Percentiles rank a stretch among this genome's conserved stretches.
phyloP scores from a whole-genome alignment of 208 protist genomes.

The Acanthamoeba triangularis region DNA sequence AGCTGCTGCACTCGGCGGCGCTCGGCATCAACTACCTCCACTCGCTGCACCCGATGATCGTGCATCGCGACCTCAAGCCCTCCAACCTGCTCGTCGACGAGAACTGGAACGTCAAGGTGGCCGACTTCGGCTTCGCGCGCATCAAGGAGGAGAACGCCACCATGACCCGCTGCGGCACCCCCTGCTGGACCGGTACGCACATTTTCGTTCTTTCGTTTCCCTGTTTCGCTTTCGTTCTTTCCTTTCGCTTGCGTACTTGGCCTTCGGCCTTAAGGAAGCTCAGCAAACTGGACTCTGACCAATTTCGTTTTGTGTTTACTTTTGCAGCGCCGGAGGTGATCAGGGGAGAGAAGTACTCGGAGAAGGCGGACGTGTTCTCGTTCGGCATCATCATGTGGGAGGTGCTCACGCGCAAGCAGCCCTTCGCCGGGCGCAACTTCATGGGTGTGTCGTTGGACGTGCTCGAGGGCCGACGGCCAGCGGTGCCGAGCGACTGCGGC shows the following conservation, averaged over 20 bases:
- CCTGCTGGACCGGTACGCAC: slow-evolving; percentile 28
- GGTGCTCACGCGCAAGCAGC: slow-evolving; percentile 32
- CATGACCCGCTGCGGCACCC: slow-evolving; percentile 58
- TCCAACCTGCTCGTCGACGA: slow-evolving; percentile 42
- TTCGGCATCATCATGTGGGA: slow-evolving; percentile 69
- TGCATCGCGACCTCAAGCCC: slow-evolving; percentile 17
- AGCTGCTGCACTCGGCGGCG: not conserved
- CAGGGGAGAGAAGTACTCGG: slow-evolving; percentile 19
- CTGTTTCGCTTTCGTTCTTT: not conserved
- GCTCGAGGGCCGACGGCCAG: slow-evolving; percentile 24
- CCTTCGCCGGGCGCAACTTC: slow-evolving; percentile 27
- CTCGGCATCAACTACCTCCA: slow-evolving; percentile 40
- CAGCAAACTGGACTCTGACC: no score
- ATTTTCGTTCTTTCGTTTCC: not conserved
- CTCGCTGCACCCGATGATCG: slow-evolving; percentile 40
- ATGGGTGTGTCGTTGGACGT: slow-evolving; percentile 50
- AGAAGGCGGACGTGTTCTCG: slow-evolving; percentile 38
- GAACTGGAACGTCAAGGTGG: slow-evolving; percentile 55
- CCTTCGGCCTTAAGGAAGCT: no score
- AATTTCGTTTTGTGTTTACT: no score
- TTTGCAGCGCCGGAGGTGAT: slow-evolving; percentile 42
- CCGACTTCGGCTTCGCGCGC: slow-evolving; percentile 52
- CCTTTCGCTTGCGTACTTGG: no score
- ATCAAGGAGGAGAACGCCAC: slow-evolving; percentile 61
- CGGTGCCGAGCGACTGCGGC: not conserved